phyloP scores from a whole-genome alignment of 768 basidiomycete genomes.

The Mycena sanguinolenta region DNA sequence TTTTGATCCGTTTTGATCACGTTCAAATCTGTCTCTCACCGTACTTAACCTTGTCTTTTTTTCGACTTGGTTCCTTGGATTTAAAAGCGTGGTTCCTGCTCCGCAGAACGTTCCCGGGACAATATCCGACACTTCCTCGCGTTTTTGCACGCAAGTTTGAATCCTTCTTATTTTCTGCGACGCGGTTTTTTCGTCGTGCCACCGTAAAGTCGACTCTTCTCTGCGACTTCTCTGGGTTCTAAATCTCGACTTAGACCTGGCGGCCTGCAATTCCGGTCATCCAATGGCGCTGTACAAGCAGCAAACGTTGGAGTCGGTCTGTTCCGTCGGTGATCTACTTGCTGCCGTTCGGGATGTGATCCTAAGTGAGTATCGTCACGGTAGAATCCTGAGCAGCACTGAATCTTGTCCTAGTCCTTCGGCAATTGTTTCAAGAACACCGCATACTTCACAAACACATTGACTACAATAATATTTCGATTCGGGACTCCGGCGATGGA shows the following conservation, averaged over 20 bases:
- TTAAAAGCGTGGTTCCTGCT: background rate
- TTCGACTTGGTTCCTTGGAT: too few species aligned
- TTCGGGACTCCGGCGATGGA: background rate
- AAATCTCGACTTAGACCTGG: background rate
- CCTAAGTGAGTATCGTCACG: conserved; percentile 1
- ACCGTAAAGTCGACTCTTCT: background rate
- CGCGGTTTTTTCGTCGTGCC: background rate
- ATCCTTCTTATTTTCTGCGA: background rate
- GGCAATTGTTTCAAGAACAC: conserved; percentile 3
- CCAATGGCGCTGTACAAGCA: background rate
- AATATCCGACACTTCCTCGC: background rate
- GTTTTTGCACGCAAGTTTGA: background rate
- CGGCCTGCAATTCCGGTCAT: background rate
- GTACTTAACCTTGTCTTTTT: too few species aligned
- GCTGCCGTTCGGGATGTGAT: conserved; percentile 13
- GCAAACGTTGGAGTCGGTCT: conserved; percentile 13
- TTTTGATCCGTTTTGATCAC: too few species aligned
- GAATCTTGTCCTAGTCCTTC: background rate
- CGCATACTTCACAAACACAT: conserved; percentile 25
- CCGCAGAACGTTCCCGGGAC: background rate
- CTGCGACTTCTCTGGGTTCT: background rate
- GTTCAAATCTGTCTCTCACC: too few species aligned
- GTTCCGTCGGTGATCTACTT: conserved; percentile 16
- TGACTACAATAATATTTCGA: conserved; percentile 12
- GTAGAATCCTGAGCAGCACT: background rate